Percentiles rank a stretch among this genome's conserved stretches.
Conservation (phyloP, 306 rosid genomes). For the Cucurbita moschata region DNA sequence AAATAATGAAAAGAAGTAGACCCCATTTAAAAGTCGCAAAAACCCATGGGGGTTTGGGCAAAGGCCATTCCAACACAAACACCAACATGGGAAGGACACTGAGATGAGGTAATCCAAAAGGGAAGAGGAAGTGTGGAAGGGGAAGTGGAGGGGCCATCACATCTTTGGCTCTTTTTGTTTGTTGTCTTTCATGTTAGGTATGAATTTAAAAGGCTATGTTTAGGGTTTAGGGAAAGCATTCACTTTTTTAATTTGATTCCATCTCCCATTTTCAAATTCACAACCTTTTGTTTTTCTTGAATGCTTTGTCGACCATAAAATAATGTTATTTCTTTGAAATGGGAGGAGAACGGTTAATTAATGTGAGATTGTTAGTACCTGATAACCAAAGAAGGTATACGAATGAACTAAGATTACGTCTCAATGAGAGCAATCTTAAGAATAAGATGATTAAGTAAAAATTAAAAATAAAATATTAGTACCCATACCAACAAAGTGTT, state of each 20-base stretch:
- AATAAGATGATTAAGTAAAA: no score
- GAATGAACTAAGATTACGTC: no score
- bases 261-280: background rate
- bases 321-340: no score
- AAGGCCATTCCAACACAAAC: background rate
- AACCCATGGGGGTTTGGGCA: background rate
- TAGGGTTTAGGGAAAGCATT: background rate
- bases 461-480: no score
- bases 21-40: background rate
- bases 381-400: no score
- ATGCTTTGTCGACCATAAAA: no score
- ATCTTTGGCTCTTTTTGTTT: conserved; percentile 4
- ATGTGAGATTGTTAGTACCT: no score
- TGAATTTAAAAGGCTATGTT: background rate
- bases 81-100: background rate
- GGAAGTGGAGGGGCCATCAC: background rate
- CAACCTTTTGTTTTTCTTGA: background rate
- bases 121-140: background rate
- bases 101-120: background rate
- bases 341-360: no score
- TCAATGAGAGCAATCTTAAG: no score
- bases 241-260: background rate
- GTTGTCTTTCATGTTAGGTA: conserved; percentile 5
- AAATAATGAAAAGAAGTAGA: background rate
- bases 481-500: no score